Percentiles rank a stretch among this genome's conserved stretches.
Conservation (phyloP, 345 rosid species). For the Eutrema yunnanense region DNA sequence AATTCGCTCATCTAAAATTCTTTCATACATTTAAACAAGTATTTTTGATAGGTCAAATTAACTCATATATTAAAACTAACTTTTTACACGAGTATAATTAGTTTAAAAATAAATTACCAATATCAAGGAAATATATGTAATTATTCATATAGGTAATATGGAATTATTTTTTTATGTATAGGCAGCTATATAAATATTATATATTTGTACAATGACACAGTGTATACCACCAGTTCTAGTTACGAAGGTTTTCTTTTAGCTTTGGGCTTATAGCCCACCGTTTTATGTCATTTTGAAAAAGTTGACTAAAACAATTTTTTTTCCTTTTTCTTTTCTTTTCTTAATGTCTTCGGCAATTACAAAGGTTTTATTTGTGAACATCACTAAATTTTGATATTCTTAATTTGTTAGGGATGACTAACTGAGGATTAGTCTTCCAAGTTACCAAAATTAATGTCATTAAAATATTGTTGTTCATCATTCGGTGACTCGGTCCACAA, state of each 20-base stretch:
- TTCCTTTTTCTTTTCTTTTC: no score
- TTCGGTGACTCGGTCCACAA: not conserved
- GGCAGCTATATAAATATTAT: no score
- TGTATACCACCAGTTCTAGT: not conserved
- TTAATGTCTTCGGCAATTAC: not conserved
- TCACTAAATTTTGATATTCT: not conserved
- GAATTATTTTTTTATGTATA: no score
- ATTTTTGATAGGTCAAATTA: no score
- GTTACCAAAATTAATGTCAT: not conserved
- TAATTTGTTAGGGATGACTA: not conserved
- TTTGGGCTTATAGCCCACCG: not conserved
- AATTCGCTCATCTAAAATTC: no score
- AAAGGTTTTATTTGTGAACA: not conserved
- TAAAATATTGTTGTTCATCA: not conserved
- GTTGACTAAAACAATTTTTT: not conserved
- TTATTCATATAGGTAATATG: no score
- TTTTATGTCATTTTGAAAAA: not conserved
- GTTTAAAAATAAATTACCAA: no score
- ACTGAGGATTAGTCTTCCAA: not conserved
- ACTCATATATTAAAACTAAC: no score
- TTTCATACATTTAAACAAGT: no score
- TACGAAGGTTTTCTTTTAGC: not conserved
- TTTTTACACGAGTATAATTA: no score
- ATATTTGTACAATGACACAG: not conserved
- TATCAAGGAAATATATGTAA: no score